Conservation (phyloP, 129 eudicot genomes). For the Gnaphalium uliginosum region DNA sequence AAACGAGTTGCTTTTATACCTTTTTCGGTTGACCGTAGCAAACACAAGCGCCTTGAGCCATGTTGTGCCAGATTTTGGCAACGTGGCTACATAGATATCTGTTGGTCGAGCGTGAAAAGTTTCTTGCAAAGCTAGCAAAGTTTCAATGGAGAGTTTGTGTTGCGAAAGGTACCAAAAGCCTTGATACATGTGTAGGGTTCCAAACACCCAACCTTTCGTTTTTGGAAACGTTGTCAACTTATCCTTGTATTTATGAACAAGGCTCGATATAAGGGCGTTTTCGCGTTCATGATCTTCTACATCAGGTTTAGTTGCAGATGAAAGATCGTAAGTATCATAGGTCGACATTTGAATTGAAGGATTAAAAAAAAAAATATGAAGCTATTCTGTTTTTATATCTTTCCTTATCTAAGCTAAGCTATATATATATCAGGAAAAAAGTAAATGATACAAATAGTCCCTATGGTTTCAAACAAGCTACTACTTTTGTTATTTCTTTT, state of each 20-base stretch:
- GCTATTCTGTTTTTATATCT: no score
- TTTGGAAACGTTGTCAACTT: neutral
- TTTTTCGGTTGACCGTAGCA: conserved; percentile 27
- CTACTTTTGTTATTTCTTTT: no score
- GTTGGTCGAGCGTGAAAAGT: conserved; percentile 38
- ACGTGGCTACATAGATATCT: conserved; percentile 42
- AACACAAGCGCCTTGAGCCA: conserved; percentile 52
- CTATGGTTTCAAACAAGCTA: no score
- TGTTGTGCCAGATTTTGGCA: conserved; percentile 51
- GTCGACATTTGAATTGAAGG: neutral
- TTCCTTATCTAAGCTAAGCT: no score
- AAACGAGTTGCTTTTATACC: conserved; percentile 19
- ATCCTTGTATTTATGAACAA: neutral
- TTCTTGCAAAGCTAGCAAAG: conserved; percentile 21
- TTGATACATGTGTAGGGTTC: neutral
- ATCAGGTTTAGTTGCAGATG: no score
- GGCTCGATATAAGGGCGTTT: neutral
- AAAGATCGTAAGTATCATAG: neutral
- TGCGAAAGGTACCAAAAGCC: neutral
- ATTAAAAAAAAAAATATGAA: no score
- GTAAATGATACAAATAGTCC: no score
- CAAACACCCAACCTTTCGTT: neutral
- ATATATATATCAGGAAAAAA: no score
- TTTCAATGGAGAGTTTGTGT: conserved; percentile 1
- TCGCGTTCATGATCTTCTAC: neutral